Base-by-base conservation (phyloP, 495 filamentous ascomycete genomes). In the Lophium mytilinum region DNA sequence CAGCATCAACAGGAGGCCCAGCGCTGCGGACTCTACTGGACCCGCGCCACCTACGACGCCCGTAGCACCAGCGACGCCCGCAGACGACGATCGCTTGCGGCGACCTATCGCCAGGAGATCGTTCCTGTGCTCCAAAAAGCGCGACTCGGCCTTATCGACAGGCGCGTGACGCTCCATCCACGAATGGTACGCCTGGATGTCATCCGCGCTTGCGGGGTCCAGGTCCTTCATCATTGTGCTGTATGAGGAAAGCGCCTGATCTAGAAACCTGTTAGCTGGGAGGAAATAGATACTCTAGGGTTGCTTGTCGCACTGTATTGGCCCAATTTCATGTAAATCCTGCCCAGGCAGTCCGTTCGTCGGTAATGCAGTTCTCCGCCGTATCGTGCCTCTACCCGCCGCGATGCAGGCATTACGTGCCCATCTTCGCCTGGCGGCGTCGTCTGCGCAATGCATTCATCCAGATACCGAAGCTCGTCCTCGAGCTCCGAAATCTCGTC, bases 401-500 rank as follows among this genome's bases (percentile, higher is more conserved):
- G 73, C 0, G 87, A 90, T 0, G 83, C 81, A 8, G 83, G 83
- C 34, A 78, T 74, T 0, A 80, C 70, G 37, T 75, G 74, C 10
- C 77, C 71, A 6, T 77, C 68, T n/a, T 83, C 74, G 21, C 78
- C 75, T 64, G 42, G 36, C 8, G 65, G 60, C 19, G 56, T 54
- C 21, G 50, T 48, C 41, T 86, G 80, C 18, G 86, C 86, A 57
- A 90, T 85, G 19, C 80, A 77, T 35, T 82, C 80, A 60, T 95
- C 90, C 0, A 92, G 71, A 1, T 75, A 72, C n/a, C 81, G 77
- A 0, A 93, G 75, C 39, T 89, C 81, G 62, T 87, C 83, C 63
- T 91, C 88, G 50, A 93, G 75, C 50, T 92, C 86, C 1, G 81
- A 76, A 39, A 95, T 82, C 66, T 95, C 89, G 65, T 93, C 88